These are phyloP conservation scores for Rhamnella rubrinervis DNA, from an alignment of 331 rosid genomes.

Conservation along the genomic window DNA sequence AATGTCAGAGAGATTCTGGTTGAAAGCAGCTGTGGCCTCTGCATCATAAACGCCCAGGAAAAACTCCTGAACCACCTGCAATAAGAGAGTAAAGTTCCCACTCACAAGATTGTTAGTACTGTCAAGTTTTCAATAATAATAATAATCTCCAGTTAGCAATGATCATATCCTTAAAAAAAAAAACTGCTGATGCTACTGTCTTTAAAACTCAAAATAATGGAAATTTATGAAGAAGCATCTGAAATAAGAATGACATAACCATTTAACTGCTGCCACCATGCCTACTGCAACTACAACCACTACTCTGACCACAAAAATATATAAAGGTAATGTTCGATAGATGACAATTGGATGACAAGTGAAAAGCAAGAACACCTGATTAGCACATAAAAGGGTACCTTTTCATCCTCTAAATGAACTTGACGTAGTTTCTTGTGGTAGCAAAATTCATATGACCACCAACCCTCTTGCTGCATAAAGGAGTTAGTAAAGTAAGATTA, in stretches of 20 bases:
- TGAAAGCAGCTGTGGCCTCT: slow-evolving; percentile 74
- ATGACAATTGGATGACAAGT: slow-evolving; percentile 9
- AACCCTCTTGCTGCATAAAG: slow-evolving; percentile 90
- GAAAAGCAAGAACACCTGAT: background rate
- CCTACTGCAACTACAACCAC: background rate
- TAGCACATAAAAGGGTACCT: slow-evolving; percentile 46
- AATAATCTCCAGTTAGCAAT: background rate
- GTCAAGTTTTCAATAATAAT: slow-evolving; percentile 15
- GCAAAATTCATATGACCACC: slow-evolving; percentile 99
- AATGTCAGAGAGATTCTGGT: slow-evolving; percentile 84
- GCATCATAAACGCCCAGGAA: slow-evolving; percentile 78
- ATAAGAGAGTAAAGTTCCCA: slow-evolving; percentile 16
- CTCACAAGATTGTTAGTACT: slow-evolving; percentile 16
- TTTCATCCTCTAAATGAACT: slow-evolving; percentile 80
- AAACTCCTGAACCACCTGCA: slow-evolving; percentile 81
- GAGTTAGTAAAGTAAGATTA: slow-evolving; percentile 3
- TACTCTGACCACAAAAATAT: background rate
- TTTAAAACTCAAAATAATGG: background rate
- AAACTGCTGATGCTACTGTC: slow-evolving; percentile 9
- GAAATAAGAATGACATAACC: background rate
- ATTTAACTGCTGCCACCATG: no score
- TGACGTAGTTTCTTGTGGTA: slow-evolving; percentile 71
- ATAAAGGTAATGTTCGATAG: slow-evolving; percentile 10
- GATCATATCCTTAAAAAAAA: slow-evolving; percentile 1
- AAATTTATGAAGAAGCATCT: background rate